phyloP scores from a whole-genome alignment of 2,329 filamentous ascomycete genomes.

The Coniochaeta ligniaria region DNA sequence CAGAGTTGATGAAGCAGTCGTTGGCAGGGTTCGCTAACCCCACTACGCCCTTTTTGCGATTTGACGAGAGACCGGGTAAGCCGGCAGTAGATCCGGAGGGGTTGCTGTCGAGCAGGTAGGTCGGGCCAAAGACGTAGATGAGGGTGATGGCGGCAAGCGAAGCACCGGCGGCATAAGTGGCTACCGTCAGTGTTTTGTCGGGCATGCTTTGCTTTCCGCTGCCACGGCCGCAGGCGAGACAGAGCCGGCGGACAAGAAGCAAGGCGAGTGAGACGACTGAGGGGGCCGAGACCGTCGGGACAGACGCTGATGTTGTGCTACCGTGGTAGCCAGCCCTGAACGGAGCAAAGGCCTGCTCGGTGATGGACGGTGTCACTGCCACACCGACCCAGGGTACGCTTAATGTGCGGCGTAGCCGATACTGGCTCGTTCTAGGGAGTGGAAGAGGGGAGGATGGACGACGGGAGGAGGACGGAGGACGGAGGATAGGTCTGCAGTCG shows the following conservation, averaged over 20 bases:
- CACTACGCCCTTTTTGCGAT: constrained; percentile 77
- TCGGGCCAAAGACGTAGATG: constrained; percentile 97
- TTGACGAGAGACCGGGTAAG: constrained; percentile 17
- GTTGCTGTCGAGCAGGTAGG: constrained; percentile 72
- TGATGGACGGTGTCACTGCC: no score
- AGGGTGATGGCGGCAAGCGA: constrained; percentile 91
- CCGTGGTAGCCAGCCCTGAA: not conserved
- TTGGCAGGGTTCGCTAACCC: constrained; percentile 88
- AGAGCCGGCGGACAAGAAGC: not conserved
- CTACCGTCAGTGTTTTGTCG: constrained; percentile 74
- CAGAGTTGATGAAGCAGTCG: constrained; percentile 95
- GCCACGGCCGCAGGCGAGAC: not conserved
- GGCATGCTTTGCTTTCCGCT: constrained; percentile 69
- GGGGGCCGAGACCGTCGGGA: not conserved
- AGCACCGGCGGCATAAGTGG: constrained; percentile 90
- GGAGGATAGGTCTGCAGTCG: not conserved
- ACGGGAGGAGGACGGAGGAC: not conserved
- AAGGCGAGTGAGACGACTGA: not conserved
- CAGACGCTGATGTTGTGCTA: not conserved
- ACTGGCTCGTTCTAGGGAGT: no score
- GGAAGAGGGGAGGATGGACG: no score
- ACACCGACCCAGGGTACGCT: no score
- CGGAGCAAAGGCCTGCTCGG: no score
- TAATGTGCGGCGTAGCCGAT: not conserved
- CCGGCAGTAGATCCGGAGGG: constrained; percentile 38